Evolutionary conservation across 2,329 filamentous ascomycete species (phyloP), one percentile per base, ranked within the genome.

Genomic region (Arthrobotrys conoides): DNA sequence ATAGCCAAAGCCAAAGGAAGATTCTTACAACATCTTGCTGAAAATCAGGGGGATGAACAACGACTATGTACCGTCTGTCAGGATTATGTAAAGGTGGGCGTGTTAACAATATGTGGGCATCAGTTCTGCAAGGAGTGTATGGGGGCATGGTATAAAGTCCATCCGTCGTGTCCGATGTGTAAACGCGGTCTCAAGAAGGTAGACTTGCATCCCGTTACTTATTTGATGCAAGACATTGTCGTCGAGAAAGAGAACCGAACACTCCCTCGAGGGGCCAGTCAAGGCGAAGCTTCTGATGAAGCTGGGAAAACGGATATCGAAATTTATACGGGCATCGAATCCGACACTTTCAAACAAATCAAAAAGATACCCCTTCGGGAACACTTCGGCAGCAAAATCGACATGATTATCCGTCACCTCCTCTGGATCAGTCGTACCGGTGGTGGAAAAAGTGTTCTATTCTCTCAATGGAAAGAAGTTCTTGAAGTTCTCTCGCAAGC

Each of bases 361-460:
- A 93, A 94, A 82, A 89, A 91, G 69, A 90, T 97, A 72, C 90
- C 96, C 63, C 87, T 98, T 0, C 85, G 90, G 10, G 86, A 85
- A 16, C 94, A 92, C 0, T 97, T 93, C 82, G 94, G 93, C 0
- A 96, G 93, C 0, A 99, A 98, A 84, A 91, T 98, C 18, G 94
- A 97, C 83, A 96, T 80, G 76, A 85, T 95, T 1, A 88, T 91
- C 30, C 89, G 93, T 1, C 96, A 98, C 83, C 85, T 98, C 1
- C 85, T 97, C 16, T 97, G 93, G 93, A 87, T 98, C 20, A 90
- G 95, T 1, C 87, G 92, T 81, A 90, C 92, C 94, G 97, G 81
- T 93, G 93, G 0, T 93, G 93, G 93, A 9, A 98, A 98, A 83
- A 92, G 93, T 0, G 92, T 99, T 83, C 88, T 98, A n/a, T 99